A percentile compares a stretch with the other conserved stretches of the same genome.
phyloP scores from a whole-genome alignment of 2,329 filamentous ascomycete genomes.

The Plectosphaerella cucumerina region DNA sequence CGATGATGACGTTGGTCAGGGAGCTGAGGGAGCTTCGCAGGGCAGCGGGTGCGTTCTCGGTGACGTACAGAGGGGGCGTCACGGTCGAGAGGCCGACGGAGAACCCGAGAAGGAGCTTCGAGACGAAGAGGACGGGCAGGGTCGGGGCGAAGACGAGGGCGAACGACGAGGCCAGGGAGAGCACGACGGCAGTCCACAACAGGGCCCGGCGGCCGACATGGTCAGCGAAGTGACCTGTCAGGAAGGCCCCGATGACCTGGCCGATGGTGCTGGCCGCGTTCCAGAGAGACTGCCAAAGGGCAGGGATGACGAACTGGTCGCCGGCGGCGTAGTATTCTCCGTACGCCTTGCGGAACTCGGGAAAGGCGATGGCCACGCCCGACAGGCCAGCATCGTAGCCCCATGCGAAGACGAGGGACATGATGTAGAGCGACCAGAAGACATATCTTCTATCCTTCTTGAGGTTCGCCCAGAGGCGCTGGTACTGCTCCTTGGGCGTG shows the following conservation, averaged over 20 bases:
- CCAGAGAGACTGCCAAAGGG: constrained; percentile 31
- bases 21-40: constrained; percentile 21
- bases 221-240: constrained; percentile 21
- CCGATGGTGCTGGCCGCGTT: constrained; percentile 31
- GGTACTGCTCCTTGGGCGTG: constrained; percentile 20
- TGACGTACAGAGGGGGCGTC: constrained; percentile 21
- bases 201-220: constrained; percentile 15
- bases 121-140: constrained; percentile 21
- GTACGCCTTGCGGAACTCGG: constrained; percentile 26
- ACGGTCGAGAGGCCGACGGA: constrained; percentile 20
- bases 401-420: constrained; percentile 28
- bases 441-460: constrained; percentile 22
- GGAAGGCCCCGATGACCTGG: constrained; percentile 19
- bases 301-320: constrained; percentile 25
- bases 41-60: constrained; percentile 21
- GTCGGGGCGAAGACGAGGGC: constrained; percentile 21
- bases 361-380: constrained; percentile 28
- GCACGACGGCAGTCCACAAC: constrained; percentile 16
- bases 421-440: constrained; percentile 22
- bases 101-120: constrained; percentile 20
- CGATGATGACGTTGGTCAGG: constrained; percentile 23
- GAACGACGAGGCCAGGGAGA: constrained; percentile 20
- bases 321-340: constrained; percentile 25
- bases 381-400: constrained; percentile 30
- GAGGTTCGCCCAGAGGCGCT: constrained; percentile 20